Conservation (phyloP, 2,329 filamentous ascomycete genomes). For the Trichoderma sp. region DNA sequence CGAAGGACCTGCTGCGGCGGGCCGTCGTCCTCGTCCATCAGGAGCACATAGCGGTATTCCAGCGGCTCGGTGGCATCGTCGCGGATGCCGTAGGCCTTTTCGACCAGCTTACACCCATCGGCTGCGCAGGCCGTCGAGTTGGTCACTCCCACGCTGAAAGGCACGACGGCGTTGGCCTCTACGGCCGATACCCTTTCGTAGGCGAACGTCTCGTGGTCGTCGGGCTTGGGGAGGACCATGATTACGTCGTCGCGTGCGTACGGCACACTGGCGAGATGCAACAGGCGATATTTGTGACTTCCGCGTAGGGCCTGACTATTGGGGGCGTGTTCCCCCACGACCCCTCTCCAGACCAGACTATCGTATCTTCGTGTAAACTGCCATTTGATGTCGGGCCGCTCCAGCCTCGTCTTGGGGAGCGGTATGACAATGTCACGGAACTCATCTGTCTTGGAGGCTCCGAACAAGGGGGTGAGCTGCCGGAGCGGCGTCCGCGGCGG, state of each 20-base stretch:
- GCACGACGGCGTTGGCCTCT: conserved; percentile 55
- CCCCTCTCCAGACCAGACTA: conserved; percentile 74
- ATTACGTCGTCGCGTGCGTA: conserved; percentile 50
- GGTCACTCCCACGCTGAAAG: conserved; percentile 61
- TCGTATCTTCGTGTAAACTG: conserved; percentile 64
- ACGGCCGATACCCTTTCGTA: conserved; percentile 57
- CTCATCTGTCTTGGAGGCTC: conserved; percentile 68
- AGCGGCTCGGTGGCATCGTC: conserved; percentile 54
- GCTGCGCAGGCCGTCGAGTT: conserved; percentile 58
- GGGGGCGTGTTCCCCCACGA: conserved; percentile 57
- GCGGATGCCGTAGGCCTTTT: conserved; percentile 35
- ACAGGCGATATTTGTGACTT: conserved; percentile 68
- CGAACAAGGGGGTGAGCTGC: conserved; percentile 73
- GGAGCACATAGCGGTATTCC: conserved; percentile 68
- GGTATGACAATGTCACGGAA: conserved; percentile 80
- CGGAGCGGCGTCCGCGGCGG: conserved; percentile 63
- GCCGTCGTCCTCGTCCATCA: conserved; percentile 71
- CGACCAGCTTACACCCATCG: conserved; percentile 36
- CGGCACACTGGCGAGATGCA: conserved; percentile 67
- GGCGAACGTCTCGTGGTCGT: conserved; percentile 44
- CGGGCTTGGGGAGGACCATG: conserved; percentile 55
- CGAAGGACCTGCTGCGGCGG: conserved; percentile 61
- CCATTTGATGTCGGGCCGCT: conserved; percentile 45
- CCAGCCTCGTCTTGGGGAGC: conserved; percentile 44
- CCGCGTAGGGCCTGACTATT: conserved; percentile 61